phyloP scores from a whole-genome alignment of 73 alveolate genomes.

The Paramecium primaurelia region DNA sequence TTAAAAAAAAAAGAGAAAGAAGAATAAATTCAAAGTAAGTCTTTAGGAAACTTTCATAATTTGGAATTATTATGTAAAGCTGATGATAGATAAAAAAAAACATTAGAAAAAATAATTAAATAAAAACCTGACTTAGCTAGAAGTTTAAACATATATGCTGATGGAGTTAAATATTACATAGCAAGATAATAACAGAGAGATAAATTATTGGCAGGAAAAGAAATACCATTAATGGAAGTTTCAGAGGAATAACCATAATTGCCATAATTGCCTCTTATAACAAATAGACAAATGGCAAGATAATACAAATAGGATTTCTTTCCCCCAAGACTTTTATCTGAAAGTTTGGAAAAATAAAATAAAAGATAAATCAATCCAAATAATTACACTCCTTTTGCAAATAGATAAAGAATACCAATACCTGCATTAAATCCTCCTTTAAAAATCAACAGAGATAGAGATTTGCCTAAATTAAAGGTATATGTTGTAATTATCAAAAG shows the following conservation, averaged over 20 bases:
- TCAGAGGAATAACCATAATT: background rate
- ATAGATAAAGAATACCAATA: background rate
- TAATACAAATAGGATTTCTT: background rate
- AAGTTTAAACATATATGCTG: conserved; percentile 35
- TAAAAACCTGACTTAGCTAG: conserved; percentile 46
- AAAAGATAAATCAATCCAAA: background rate
- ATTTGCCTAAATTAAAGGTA: conserved; percentile 16
- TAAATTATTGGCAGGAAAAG: conserved; percentile 21
- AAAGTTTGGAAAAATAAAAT: conserved; percentile 23
- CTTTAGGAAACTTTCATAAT: conserved; percentile 30
- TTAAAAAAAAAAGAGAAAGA: background rate
- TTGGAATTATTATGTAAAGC: conserved; percentile 28
- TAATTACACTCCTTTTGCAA: conserved; percentile 43
- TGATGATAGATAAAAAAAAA: conserved; percentile 34
- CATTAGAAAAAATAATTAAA: conserved; percentile 18
- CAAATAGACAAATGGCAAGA: background rate
- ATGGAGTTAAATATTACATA: conserved; percentile 40
- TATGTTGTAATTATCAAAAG: background rate
- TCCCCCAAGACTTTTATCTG: background rate
- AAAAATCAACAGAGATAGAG: background rate
- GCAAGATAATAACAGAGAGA: conserved; percentile 36
- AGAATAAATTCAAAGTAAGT: background rate
- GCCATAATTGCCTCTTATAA: background rate
- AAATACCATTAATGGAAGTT: background rate
- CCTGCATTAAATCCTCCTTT: conserved; percentile 14